These are phyloP conservation scores for Bertia moriformis DNA, from an alignment of 2,329 filamentous ascomycete genomes.

Conservation along the genomic window DNA sequence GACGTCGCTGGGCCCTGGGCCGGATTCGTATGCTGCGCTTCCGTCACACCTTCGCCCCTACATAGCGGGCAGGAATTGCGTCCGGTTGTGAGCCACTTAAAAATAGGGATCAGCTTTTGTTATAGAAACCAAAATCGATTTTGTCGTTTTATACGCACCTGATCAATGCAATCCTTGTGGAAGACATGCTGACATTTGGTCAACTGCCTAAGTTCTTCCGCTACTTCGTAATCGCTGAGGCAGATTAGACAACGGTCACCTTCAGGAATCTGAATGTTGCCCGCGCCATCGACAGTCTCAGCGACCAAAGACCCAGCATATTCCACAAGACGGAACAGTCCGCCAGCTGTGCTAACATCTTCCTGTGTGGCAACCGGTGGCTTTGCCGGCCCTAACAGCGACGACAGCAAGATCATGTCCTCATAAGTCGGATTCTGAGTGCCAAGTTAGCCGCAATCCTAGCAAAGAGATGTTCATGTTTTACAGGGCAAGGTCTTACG, in stretches of 20 bases:
- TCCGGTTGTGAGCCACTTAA: slow-evolving; percentile 52
- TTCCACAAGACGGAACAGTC: slow-evolving; percentile 36
- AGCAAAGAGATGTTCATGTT: no score
- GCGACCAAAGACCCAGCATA: slow-evolving; percentile 26
- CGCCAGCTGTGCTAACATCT: slow-evolving; percentile 47
- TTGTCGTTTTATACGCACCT: slow-evolving; percentile 23
- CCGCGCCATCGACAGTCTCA: slow-evolving; percentile 22
- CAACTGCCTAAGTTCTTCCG: slow-evolving; percentile 44
- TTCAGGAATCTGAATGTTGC: slow-evolving; percentile 7
- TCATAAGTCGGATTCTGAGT: slow-evolving; percentile 48
- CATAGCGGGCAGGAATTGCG: slow-evolving; percentile 50
- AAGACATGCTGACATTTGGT: slow-evolving; percentile 52
- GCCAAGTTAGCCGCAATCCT: slow-evolving; percentile 4
- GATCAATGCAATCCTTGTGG: slow-evolving; percentile 56
- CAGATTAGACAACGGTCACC: slow-evolving; percentile 51
- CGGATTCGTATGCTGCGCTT: no score
- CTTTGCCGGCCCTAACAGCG: slow-evolving; percentile 52
- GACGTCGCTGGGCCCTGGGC: no score
- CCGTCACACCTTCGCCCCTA: slow-evolving; percentile 29
- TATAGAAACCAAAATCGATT: slow-evolving; percentile 3
- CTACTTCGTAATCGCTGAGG: slow-evolving; percentile 47
- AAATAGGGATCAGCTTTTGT: slow-evolving; percentile 12
- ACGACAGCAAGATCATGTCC: slow-evolving; percentile 57
- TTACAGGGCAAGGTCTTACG: slow-evolving; percentile 21
- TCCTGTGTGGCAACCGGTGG: slow-evolving; percentile 52